Conservation (phyloP, 208 protist species). For the Trypanosoma caninum region DNA sequence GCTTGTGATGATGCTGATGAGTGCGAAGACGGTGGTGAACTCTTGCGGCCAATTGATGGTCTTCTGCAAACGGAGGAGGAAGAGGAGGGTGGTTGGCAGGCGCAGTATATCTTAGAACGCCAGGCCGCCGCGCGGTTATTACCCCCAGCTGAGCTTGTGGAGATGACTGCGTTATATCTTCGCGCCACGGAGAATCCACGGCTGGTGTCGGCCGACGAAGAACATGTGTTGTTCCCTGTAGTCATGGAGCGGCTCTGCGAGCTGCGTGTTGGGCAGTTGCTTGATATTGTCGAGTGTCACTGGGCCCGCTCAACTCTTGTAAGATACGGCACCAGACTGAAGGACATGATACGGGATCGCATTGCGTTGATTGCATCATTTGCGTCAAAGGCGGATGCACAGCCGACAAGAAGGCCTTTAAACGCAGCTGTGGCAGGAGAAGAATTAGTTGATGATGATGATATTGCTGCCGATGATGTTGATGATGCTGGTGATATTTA, state of each 20-base stretch:
- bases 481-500: slow-evolving; percentile 9
- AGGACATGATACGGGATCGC: slow-evolving; percentile 62
- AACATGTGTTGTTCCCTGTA: slow-evolving; percentile 70
- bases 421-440: neutral
- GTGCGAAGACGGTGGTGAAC: neutral
- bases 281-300: slow-evolving; percentile 61
- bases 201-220: slow-evolving; percentile 58
- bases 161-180: slow-evolving; percentile 40
- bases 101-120: slow-evolving; percentile 6
- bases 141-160: slow-evolving; percentile 25
- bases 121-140: slow-evolving; percentile 21
- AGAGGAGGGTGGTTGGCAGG: neutral
- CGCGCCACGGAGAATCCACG: slow-evolving; percentile 38
- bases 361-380: slow-evolving; percentile 48
- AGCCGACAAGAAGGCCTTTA: neutral
- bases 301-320: slow-evolving; percentile 68
- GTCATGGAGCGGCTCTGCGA: slow-evolving; percentile 47
- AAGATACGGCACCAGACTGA: slow-evolving; percentile 58
- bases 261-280: slow-evolving; percentile 43
- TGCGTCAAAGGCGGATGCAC: slow-evolving; percentile 19
- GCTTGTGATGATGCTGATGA: slow-evolving; percentile 15
- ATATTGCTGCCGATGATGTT: slow-evolving; percentile 1
- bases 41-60: neutral
- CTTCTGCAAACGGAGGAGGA: neutral
- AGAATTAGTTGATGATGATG: neutral